A percentile compares a stretch with the other conserved stretches of the same genome.
Evolutionary conservation across 2,329 filamentous ascomycete species (phyloP).

Genomic region (Ophiosphaerella narmari): DNA sequence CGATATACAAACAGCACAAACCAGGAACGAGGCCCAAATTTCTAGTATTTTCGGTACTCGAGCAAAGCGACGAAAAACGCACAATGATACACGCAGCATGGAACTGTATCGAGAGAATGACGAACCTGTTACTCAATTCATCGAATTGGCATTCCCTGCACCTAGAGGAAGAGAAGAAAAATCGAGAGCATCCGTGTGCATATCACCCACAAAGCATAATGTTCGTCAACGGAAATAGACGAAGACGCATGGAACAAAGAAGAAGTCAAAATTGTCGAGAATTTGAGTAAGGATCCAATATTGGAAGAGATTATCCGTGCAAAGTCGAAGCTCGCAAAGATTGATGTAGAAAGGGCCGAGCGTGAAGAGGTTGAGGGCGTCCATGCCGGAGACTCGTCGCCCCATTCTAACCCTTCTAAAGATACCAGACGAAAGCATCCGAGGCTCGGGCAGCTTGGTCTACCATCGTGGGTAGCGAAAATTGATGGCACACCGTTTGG

Average conservation of each 20-base stretch:
- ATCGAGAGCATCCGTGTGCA: neutral
- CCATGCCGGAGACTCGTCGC: neutral
- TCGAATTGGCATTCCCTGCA: neutral
- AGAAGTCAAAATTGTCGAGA: neutral
- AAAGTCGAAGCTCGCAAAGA: neutral
- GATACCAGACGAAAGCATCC: neutral
- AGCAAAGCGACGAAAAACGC: neutral
- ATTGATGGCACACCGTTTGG: slow-evolving; percentile 7
- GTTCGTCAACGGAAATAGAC: neutral
- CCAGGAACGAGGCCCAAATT: too few relatives aligned
- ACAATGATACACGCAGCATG: neutral
- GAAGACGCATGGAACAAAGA: neutral
- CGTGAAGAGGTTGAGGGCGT: neutral
- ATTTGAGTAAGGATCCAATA: neutral
- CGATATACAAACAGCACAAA: too few relatives aligned
- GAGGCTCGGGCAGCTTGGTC: neutral
- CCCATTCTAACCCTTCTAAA: neutral
- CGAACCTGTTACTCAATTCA: neutral
- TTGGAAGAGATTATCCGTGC: neutral
- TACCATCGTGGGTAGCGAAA: slow-evolving; percentile 21
- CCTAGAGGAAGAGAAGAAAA: neutral
- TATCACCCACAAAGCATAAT: too few relatives aligned
- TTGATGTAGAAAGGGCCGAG: neutral
- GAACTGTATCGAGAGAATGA: neutral
- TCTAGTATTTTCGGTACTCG: too few relatives aligned